These are phyloP conservation scores for Diaporthe citri DNA, from an alignment of 2,329 filamentous ascomycete species.

Conservation along the genomic window DNA sequence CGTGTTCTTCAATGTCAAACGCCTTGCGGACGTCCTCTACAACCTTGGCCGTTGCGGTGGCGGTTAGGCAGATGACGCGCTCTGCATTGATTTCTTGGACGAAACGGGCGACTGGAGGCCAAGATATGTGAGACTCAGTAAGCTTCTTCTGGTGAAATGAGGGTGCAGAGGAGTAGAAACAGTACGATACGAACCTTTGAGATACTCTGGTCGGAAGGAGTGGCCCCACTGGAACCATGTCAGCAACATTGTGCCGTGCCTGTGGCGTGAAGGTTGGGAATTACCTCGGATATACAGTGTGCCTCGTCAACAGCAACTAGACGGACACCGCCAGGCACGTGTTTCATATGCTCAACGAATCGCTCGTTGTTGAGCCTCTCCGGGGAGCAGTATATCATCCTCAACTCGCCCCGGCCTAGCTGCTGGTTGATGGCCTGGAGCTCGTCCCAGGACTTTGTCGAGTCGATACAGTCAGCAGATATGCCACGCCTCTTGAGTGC, in stretches of 20 bases:
- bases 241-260: conserved; percentile 25
- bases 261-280: background rate
- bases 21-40: conserved; percentile 65
- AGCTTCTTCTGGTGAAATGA: rapidly evolving
- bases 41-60: conserved; percentile 70
- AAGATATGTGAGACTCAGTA: background rate
- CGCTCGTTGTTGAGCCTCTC: conserved; percentile 72
- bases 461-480: conserved; percentile 67
- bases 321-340: conserved; percentile 66
- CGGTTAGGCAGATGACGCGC: conserved; percentile 70
- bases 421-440: conserved; percentile 53
- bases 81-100: conserved; percentile 67
- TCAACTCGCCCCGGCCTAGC: conserved; percentile 60
- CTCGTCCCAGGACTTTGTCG: conserved; percentile 64
- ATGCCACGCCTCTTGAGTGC: conserved; percentile 63
- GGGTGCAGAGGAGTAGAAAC: conserved; percentile 44
- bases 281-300: conserved; percentile 67
- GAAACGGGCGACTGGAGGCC: conserved; percentile 64
- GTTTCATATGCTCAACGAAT: conserved; percentile 68
- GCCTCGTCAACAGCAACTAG: conserved; percentile 70
- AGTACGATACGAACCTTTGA: conserved; percentile 53
- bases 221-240: conserved; percentile 57
- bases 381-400: conserved; percentile 69
- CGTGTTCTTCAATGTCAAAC: conserved; percentile 62
- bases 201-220: conserved; percentile 63